phyloP scores from a whole-genome alignment of 2,329 filamentous ascomycete genomes.

The Fusarium pseudoanthophilum region DNA sequence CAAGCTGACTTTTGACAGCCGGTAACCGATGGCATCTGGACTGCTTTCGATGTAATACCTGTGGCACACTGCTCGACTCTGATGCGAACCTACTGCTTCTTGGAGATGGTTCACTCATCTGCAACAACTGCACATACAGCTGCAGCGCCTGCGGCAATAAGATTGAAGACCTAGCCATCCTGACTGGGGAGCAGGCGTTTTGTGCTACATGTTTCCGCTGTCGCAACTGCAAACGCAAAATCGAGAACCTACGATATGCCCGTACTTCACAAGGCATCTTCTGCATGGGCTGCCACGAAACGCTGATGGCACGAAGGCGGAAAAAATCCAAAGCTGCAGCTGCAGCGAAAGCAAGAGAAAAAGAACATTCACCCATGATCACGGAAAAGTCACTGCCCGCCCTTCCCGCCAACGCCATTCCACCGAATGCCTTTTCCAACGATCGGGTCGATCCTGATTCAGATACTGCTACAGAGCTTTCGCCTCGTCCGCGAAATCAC shows the following conservation, averaged over 20 bases:
- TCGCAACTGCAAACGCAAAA: conserved; percentile 98
- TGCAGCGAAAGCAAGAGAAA: conserved; percentile 68
- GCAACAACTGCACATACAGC: conserved; percentile 99
- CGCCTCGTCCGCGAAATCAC: conserved; percentile 69
- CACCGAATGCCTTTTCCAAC: conserved; percentile 70
- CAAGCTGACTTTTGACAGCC: conserved; percentile 64
- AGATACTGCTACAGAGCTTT: conserved; percentile 76
- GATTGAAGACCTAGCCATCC: conserved; percentile 96
- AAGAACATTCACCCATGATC: conserved; percentile 73
- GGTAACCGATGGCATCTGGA: conserved; percentile 98
- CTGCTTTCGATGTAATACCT: conserved; percentile 98
- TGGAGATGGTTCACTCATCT: conserved; percentile 96
- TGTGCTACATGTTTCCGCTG: conserved; percentile 97
- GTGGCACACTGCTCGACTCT: conserved; percentile 94
- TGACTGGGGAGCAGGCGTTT: conserved; percentile 97
- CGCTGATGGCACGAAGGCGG: conserved; percentile 88
- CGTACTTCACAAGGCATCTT: conserved; percentile 98
- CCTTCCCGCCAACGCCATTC: conserved; percentile 79
- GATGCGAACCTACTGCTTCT: conserved; percentile 97
- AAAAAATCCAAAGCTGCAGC: conserved; percentile 82
- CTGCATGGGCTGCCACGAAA: conserved; percentile 99
- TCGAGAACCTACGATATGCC: conserved; percentile 97
- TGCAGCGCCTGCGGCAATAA: conserved; percentile 97
- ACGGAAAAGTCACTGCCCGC: conserved; percentile 94
- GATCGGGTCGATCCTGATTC: conserved; percentile 69